These are phyloP conservation scores for Coemansia sp. DNA, from an alignment of 192 early-diverging fungal genomes.

Conservation along the genomic window DNA sequence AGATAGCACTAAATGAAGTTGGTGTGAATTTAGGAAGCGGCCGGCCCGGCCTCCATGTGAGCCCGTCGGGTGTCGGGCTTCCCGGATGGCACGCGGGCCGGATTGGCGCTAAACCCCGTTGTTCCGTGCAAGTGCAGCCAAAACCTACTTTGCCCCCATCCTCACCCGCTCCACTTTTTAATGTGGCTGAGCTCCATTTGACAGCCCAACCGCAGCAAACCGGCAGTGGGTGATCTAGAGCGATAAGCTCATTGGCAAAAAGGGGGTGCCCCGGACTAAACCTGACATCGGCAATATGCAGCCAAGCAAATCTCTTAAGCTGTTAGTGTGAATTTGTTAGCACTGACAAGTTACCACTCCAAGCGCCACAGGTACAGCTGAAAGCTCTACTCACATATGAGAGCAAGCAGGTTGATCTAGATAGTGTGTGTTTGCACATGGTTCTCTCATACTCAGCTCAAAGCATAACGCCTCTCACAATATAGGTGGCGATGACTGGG, in stretches of 20 bases:
- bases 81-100: conserved; percentile 1
- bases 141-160: not conserved
- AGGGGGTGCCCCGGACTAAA: not conserved
- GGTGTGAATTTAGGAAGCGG: not conserved
- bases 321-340: not conserved
- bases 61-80: conserved; percentile 1
- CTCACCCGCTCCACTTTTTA: not conserved
- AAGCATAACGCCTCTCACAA: too few relatives aligned
- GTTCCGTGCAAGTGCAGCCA: conserved; percentile 3
- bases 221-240: too few relatives aligned
- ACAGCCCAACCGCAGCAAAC: not conserved
- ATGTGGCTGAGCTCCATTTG: not conserved
- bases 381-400: too few relatives aligned
- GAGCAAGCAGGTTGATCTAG: too few relatives aligned
- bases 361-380: too few relatives aligned
- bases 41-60: not conserved
- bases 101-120: not conserved
- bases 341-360: not conserved
- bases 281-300: not conserved
- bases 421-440: too few relatives aligned
- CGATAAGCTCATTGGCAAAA: too few relatives aligned
- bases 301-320: not conserved
- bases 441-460: too few relatives aligned
- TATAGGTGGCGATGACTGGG: not conserved
- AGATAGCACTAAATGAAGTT: not conserved